Evolutionary conservation across 768 basidiomycete species (phyloP).

Genomic region (Rhizopogon salebrosus): DNA sequence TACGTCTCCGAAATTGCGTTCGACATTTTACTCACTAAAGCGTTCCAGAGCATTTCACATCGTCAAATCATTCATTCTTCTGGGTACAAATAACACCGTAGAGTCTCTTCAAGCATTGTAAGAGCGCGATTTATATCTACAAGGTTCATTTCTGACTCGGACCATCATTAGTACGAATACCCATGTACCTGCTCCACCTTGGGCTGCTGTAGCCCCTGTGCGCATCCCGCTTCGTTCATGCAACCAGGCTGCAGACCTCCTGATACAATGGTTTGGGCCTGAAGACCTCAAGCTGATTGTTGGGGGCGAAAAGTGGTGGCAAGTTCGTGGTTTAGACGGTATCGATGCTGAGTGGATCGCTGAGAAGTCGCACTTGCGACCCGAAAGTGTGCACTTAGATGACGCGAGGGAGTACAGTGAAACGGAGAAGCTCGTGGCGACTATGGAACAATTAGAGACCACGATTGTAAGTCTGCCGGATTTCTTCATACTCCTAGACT

Average conservation of each 20-base stretch:
- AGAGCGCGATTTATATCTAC: conserved; percentile 9
- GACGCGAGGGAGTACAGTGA: conserved; percentile 28
- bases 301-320: conserved; percentile 83
- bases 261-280: conserved; percentile 69
- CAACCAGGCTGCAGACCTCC: conserved; percentile 56
- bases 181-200: conserved; percentile 62
- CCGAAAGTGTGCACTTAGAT: conserved; percentile 13
- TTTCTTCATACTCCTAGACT: background rate
- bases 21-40: background rate
- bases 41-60: conserved; percentile 57
- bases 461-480: conserved; percentile 41
- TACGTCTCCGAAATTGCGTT: conserved; percentile 26
- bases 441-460: conserved; percentile 50
- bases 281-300: conserved; percentile 63
- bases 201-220: conserved; percentile 57
- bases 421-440: conserved; percentile 35
- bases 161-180: conserved; percentile 50
- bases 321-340: conserved; percentile 66
- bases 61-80: conserved; percentile 65
- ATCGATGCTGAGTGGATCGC: conserved; percentile 64
- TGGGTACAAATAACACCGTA: conserved; percentile 60
- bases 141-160: background rate
- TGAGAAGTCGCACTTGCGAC: conserved; percentile 39
- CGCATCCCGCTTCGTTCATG: conserved; percentile 52
- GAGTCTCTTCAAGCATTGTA: conserved; percentile 70